phyloP scores from a whole-genome alignment of 768 basidiomycete species.

The Tylopilus cervinicoccineus region DNA sequence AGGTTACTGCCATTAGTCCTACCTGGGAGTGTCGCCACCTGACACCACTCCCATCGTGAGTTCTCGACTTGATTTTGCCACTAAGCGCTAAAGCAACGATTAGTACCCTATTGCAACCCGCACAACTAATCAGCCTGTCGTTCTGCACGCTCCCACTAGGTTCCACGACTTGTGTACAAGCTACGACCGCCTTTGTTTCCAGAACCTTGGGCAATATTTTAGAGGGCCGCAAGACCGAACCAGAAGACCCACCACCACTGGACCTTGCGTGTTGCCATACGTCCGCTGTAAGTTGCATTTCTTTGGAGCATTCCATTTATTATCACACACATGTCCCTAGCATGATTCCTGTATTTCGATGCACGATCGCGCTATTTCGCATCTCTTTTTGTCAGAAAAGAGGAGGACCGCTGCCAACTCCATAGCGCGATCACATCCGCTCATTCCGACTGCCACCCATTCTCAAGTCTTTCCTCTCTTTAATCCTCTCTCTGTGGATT shows the following conservation, averaged over 20 bases:
- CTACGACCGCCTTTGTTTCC: slow-evolving; percentile 48
- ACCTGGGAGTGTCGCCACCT: slow-evolving; percentile 55
- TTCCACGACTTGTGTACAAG: slow-evolving; percentile 34
- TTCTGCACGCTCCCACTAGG: slow-evolving; percentile 41
- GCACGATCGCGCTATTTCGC: slow-evolving; percentile 21
- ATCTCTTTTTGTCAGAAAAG: slow-evolving; percentile 51
- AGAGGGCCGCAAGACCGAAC: slow-evolving; percentile 39
- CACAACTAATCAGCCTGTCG: slow-evolving; percentile 44
- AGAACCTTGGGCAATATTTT: slow-evolving; percentile 49
- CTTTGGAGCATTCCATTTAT: background rate
- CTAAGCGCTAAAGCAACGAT: slow-evolving; percentile 10
- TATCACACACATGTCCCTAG: slow-evolving; percentile 8
- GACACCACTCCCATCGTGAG: slow-evolving; percentile 42
- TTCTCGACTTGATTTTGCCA: slow-evolving; percentile 2
- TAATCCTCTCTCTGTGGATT: slow-evolving; percentile 66
- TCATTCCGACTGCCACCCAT: slow-evolving; percentile 52
- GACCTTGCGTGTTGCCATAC: slow-evolving; percentile 50
- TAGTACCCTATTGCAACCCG: slow-evolving; percentile 43
- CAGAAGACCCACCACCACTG: slow-evolving; percentile 47
- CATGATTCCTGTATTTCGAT: slow-evolving; percentile 14
- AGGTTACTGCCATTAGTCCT: slow-evolving; percentile 65
- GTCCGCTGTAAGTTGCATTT: slow-evolving; percentile 36
- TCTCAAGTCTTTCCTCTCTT: slow-evolving; percentile 75
- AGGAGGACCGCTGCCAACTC: slow-evolving; percentile 38
- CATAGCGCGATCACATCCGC: slow-evolving; percentile 41